Evolutionary conservation across 1,284 basidiomycete species (phyloP).

Genomic region (Ganoderma sinense): DNA sequence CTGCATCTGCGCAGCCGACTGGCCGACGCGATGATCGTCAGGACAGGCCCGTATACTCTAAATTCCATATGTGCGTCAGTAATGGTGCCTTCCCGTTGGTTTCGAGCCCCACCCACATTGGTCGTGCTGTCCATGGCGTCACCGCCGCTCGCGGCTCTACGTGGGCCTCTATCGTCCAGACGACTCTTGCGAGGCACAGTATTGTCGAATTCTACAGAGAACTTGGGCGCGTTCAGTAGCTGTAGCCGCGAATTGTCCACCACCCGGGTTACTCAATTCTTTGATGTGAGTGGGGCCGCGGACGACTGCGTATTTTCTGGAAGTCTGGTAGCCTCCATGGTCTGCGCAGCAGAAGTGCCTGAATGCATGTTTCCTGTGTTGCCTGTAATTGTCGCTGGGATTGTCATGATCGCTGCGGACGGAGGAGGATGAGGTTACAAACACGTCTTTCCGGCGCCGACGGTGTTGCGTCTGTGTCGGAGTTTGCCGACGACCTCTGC

Average conservation of each 20-base stretch:
- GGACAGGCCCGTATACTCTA: neutral
- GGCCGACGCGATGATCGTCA: neutral
- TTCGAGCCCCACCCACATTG: neutral
- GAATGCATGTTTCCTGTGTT: neutral
- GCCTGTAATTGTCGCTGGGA: neutral
- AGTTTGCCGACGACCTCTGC: neutral
- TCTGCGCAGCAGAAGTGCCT: neutral
- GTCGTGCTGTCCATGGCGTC: neutral
- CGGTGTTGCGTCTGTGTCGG: neutral
- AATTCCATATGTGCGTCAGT: neutral
- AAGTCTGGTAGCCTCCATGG: neutral
- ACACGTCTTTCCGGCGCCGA: neutral
- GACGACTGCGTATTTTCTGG: neutral
- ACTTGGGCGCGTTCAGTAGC: neutral
- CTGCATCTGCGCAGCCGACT: neutral
- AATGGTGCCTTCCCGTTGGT: neutral
- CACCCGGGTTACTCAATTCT: neutral
- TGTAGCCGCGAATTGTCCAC: neutral
- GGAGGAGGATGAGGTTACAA: neutral
- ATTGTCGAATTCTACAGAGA: neutral
- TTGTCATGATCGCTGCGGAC: neutral
- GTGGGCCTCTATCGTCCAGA: neutral
- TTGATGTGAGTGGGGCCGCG: neutral
- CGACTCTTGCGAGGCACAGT: neutral
- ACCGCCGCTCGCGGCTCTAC: neutral